Base-by-base conservation (phyloP, 2,329 filamentous ascomycete genomes). In the Ceratocystis lukuohia region DNA sequence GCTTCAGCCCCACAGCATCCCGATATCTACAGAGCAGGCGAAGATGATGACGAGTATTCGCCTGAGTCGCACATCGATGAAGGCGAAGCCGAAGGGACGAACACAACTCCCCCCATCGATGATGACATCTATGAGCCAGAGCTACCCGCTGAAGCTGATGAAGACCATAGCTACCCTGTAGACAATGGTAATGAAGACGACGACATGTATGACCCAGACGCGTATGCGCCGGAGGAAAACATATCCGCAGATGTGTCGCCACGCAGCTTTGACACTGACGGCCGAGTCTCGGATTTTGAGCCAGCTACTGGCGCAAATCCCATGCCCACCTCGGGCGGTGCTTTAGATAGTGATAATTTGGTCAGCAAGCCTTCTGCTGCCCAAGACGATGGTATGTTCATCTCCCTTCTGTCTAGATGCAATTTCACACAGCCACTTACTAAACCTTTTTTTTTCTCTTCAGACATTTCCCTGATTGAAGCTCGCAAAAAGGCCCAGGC, bases 401-500 rank as follows among this genome's bases (percentile, higher is more conserved):
- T 17, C 6, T 28, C 1, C 17, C n/a, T 61, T 25, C 20, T 17
- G 10, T 22, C 33, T 50, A 5, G 41, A n/a, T 63, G n/a, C 25
- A 22, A 37, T 10, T 12, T 45, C 20, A 41, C 37, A 15, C 12
- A 7, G 17, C 50, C 30, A 7, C 22, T n/a, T 25, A 44, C 61
- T 64, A 57, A 66, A 59, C 12, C 12, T 8, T 10, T 57, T 8
- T 10, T 22, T 57, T 3, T 53, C 8, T 61, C 17, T n/a, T 1
- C 28, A 67, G 66, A 45, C 3, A 25, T 57, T 10, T 61, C 53
- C 37, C 7, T 67, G 37, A 68, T 74, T 3, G 78, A 80, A 64
- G 79, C 77, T 41, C 81, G 78, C 65, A 83, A 82, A 69, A 79
- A 82, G 69, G 88, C 88, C 0, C 82, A 85, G 71, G 82, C 83